phyloP scores from a whole-genome alignment of 768 basidiomycete genomes.

The Pleurotus tuoliensis region DNA sequence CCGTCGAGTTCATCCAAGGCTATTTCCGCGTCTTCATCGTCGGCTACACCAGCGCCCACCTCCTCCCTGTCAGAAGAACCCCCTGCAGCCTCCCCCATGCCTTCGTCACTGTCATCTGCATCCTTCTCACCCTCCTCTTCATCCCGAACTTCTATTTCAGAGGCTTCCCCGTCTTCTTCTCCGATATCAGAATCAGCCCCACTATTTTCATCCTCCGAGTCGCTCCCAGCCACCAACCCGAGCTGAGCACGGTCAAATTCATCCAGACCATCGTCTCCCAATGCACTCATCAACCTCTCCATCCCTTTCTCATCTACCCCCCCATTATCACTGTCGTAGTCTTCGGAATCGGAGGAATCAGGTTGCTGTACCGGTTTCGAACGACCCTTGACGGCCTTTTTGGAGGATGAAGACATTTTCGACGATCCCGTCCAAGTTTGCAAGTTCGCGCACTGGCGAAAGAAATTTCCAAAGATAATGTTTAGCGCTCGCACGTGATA shows the following conservation, averaged over 20 bases:
- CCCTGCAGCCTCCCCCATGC: constrained; percentile 14
- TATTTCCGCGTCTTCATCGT: constrained; percentile 42
- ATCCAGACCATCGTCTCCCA: constrained; percentile 64
- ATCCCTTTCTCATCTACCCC: constrained; percentile 57
- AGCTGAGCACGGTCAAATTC: constrained; percentile 62
- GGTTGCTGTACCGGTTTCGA: background rate
- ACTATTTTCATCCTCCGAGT: constrained; percentile 14
- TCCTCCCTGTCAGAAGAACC: constrained; percentile 11
- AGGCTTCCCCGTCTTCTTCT: constrained; percentile 22
- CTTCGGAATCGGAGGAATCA: background rate
- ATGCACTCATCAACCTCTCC: constrained; percentile 48
- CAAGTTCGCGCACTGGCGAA: too few species aligned
- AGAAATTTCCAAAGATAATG: too few species aligned
- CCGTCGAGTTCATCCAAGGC: constrained; percentile 68
- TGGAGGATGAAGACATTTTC: background rate
- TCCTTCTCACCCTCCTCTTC: constrained; percentile 30
- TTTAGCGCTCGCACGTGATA: too few species aligned
- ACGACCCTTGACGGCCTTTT: background rate
- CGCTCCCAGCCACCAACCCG: constrained; percentile 31
- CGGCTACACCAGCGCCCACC: constrained; percentile 17
- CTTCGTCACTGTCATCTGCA: constrained; percentile 19
- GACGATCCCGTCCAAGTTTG: background rate
- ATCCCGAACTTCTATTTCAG: constrained; percentile 25
- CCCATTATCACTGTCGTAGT: constrained; percentile 17
- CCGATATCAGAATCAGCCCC: constrained; percentile 11